Base-by-base conservation (phyloP, 148 eudicot species). In the Vaccinium vitisidaea region DNA sequence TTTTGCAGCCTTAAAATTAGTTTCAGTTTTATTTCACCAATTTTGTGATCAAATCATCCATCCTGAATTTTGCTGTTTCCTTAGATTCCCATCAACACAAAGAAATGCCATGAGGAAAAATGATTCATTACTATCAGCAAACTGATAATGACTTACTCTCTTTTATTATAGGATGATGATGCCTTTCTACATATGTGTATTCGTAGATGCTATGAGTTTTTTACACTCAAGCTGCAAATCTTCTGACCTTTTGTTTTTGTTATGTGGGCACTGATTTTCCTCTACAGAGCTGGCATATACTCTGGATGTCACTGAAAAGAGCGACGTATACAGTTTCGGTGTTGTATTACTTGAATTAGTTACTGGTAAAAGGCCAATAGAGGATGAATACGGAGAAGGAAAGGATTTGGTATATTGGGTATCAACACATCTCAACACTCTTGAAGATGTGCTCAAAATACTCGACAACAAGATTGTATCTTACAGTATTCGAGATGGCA, bases 261-360 rank as follows among this genome's bases (percentile, higher is more conserved):
- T 55, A 27, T 19, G 8, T 36, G 27, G 25, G 58, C 2, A 27
- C 5, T 2, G 2, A 8, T 50, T 49, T 8, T 55, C 9, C 15
- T 59, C 46, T 48, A 80, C 89, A 97, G 98, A 97, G 89, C 84
- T 95, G 86, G 98, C 98, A 1, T 93, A 93, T 85, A 88, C 98
- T 21, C 85, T 88, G 50, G 92, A 87, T 85, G 83, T 94, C 79
- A 95, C 95, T 1, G 98, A 94, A 82, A 97, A 93, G 86, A 88
- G 98, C 36, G 98, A 95, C 23, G 94, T 95, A 0, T 97, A 97
- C 76, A 97, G 98, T 82, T 97, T 94, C 23, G 99, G 99, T 0
- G 97, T 97, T 10, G 94, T 97, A 83, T 90, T 97, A 67, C 89
- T 94, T 13, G 99, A 97, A 86, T 74, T 97, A 21, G 86, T 97